Evolutionary conservation across 2,329 filamentous ascomycete genomes (phyloP).

Genomic region (Hirsutella rhossiliensis): DNA sequence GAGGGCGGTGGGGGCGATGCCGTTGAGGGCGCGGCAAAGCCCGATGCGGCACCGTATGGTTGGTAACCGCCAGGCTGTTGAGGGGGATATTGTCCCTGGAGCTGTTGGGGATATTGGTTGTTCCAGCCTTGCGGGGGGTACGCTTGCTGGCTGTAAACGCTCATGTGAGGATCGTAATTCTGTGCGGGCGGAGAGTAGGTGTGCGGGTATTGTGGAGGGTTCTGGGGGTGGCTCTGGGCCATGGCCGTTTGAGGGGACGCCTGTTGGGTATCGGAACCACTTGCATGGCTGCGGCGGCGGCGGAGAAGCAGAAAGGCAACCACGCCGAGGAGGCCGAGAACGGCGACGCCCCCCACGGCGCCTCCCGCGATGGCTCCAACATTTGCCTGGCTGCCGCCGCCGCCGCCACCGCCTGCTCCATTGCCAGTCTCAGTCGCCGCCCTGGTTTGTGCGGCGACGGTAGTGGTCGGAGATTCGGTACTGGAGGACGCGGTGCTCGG

Average conservation of each 20-base stretch:
- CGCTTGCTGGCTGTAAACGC: conserved; percentile 8
- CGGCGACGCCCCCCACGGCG: conserved; percentile 31
- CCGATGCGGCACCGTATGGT: too few species aligned
- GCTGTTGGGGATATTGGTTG: too few species aligned
- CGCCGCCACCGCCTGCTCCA: conserved; percentile 18
- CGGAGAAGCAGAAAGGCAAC: conserved; percentile 28
- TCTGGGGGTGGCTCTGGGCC: conserved; percentile 9
- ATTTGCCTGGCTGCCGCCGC: conserved; percentile 10
- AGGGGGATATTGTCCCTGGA: too few species aligned
- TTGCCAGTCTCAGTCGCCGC: conserved; percentile 1
- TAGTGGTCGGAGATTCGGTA: not conserved
- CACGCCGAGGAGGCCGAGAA: conserved; percentile 25
- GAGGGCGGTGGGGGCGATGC: too few species aligned
- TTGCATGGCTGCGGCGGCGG: conserved; percentile 16
- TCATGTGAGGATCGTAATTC: conserved; percentile 4
- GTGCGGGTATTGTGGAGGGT: conserved; percentile 15
- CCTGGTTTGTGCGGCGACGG: conserved; percentile 1
- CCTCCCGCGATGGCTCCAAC: conserved; percentile 34
- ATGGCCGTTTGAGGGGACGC: conserved; percentile 8
- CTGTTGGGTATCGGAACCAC: conserved; percentile 2
- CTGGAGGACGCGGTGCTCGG: conserved; percentile 3
- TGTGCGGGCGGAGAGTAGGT: conserved; percentile 2
- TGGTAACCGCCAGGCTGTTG: too few species aligned
- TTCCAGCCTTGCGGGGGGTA: conserved; percentile 3
- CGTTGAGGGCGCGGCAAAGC: too few species aligned